These are phyloP conservation scores for Syncephalastrum sp. DNA, from an alignment of 371 early-diverging fungal species.

Conservation along the genomic window DNA sequence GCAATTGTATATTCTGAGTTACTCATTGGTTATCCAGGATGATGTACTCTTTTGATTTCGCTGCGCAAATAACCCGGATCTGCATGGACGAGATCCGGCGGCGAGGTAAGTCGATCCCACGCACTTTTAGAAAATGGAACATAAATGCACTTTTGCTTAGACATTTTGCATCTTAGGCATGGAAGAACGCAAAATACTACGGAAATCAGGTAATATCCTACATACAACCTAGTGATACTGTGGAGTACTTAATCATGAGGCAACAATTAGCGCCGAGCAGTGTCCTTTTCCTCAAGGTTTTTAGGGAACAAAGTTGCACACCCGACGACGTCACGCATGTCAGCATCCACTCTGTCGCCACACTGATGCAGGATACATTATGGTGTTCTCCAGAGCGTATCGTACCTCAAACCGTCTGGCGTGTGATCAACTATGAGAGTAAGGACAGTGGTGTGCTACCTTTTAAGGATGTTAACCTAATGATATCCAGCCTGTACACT, in stretches of 20 bases:
- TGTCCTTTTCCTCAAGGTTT: slow-evolving; percentile 38
- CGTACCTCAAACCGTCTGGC: slow-evolving; percentile 43
- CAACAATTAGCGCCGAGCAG: slow-evolving; percentile 34
- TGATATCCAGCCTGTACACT: slow-evolving; percentile 35
- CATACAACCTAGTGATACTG: too few species aligned
- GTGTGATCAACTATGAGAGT: slow-evolving; percentile 48
- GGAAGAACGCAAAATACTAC: slow-evolving; percentile 42
- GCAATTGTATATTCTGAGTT: neutral
- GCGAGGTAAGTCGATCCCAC: slow-evolving; percentile 27
- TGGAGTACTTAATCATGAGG: neutral
- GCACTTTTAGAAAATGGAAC: neutral
- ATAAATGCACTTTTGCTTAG: neutral
- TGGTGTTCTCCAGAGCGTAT: slow-evolving; percentile 46
- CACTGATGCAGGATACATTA: slow-evolving; percentile 47
- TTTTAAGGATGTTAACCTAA: neutral
- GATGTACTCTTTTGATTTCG: slow-evolving; percentile 39
- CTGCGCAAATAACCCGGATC: slow-evolving; percentile 35
- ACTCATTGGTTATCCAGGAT: slow-evolving; percentile 3
- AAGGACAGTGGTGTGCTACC: slow-evolving; percentile 13
- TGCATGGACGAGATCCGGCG: slow-evolving; percentile 44
- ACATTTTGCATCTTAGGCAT: slow-evolving; percentile 22
- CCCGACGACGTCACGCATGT: slow-evolving; percentile 32
- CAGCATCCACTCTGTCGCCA: slow-evolving; percentile 46
- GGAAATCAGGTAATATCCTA: slow-evolving; percentile 33
- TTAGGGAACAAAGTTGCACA: slow-evolving; percentile 33